phyloP scores from a whole-genome alignment of 495 filamentous ascomycete species.

The Cetradonia linearis region DNA sequence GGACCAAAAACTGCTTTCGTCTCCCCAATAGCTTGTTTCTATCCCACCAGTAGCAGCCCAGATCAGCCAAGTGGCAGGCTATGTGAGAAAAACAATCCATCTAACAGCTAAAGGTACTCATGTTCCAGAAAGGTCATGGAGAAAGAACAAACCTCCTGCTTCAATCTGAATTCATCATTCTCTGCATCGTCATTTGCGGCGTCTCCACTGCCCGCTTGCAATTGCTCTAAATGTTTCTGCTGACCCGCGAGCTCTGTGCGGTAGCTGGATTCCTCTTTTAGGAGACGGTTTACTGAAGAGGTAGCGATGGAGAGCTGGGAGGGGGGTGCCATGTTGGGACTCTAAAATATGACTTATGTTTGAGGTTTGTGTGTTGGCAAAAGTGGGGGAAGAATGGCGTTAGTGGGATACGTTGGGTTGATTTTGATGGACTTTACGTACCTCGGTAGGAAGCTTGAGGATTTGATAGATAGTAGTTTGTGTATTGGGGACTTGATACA shows the following conservation, averaged over 20 bases:
- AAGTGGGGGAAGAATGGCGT: neutral
- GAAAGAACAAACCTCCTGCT: slow-evolving; percentile 63
- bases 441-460: too few species aligned
- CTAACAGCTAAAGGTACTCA: neutral
- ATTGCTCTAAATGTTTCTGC: slow-evolving; percentile 57
- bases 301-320: slow-evolving; percentile 64
- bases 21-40: slow-evolving; percentile 70
- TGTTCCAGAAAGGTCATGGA: neutral
- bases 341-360: neutral
- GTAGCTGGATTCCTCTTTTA: slow-evolving; percentile 88
- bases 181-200: slow-evolving; percentile 45
- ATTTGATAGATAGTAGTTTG: too few species aligned
- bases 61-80: neutral
- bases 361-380: neutral
- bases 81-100: neutral
- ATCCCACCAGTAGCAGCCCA: neutral
- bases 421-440: too few species aligned
- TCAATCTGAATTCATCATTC: slow-evolving; percentile 61
- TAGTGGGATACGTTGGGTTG: neutral
- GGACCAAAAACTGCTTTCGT: slow-evolving; percentile 69
- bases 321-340: slow-evolving; percentile 59
- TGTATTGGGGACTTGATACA: too few species aligned
- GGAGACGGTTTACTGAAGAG: slow-evolving; percentile 62
- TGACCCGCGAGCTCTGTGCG: slow-evolving; percentile 70
- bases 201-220: slow-evolving; percentile 33